Percentiles rank a stretch among this genome's conserved stretches.
Conservation (phyloP, 139 green algal species). For the Coelastrella sp. region DNA sequence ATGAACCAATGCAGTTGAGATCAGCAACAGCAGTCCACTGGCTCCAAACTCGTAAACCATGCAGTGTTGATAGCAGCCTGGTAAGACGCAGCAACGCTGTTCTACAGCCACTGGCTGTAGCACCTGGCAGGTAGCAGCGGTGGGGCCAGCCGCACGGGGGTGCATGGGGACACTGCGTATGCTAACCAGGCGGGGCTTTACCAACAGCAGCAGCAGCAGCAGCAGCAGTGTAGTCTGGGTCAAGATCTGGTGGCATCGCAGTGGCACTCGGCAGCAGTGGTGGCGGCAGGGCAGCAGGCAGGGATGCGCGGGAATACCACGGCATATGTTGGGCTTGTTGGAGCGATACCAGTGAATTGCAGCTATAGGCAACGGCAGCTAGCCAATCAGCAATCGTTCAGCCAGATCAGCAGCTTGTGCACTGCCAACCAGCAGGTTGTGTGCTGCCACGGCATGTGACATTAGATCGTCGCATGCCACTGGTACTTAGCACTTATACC, state of each 20-base stretch:
- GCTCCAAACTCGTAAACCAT: background rate
- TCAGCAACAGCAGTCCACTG: conserved; percentile 5
- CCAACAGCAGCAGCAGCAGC: background rate
- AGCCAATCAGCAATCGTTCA: too few relatives aligned
- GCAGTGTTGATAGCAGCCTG: background rate
- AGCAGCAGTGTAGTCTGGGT: background rate
- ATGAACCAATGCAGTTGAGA: background rate
- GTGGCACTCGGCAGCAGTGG: background rate
- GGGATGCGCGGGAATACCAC: background rate
- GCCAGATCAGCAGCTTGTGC: too few relatives aligned
- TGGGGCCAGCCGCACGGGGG: background rate
- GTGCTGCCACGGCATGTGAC: too few relatives aligned
- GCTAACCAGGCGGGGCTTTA: background rate
- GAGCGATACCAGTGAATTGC: background rate
- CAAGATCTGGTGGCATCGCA: background rate
- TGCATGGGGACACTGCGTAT: background rate
- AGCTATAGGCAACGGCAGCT: too few relatives aligned
- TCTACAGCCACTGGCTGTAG: background rate
- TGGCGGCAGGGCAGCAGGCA: background rate
- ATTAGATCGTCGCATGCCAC: too few relatives aligned
- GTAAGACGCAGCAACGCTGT: background rate
- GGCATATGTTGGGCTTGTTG: background rate
- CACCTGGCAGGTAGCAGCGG: background rate
- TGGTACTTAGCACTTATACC: too few relatives aligned
- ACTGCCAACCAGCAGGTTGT: too few relatives aligned